Evolutionary conservation across 495 filamentous ascomycete species (phyloP).

Genomic region (Penicillium turbatum): DNA sequence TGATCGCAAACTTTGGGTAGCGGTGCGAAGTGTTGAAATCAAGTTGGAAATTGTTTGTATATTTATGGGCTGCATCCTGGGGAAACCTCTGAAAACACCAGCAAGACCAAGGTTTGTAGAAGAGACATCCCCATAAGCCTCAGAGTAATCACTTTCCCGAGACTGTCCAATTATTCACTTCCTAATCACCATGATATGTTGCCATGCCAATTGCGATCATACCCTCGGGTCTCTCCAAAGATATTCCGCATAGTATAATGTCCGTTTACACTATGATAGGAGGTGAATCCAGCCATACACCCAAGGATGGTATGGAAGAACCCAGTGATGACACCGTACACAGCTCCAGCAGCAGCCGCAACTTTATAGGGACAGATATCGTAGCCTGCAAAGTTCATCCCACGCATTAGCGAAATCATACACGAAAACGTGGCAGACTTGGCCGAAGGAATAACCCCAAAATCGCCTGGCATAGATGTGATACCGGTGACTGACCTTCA

Average conservation of each 20-base stretch:
- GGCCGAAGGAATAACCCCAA: too few relatives aligned
- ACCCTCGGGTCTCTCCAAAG: conserved; percentile 10
- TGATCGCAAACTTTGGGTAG: too few relatives aligned
- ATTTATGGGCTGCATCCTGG: too few relatives aligned
- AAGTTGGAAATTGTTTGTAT: too few relatives aligned
- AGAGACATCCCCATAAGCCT: too few relatives aligned
- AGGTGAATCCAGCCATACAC: conserved; percentile 3
- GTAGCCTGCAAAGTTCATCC: not conserved
- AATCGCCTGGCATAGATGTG: too few relatives aligned
- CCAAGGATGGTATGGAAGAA: conserved; percentile 13
- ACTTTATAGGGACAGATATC: conserved; percentile 18
- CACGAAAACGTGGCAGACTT: not conserved
- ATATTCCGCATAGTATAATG: conserved; percentile 9
- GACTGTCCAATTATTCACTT: not conserved
- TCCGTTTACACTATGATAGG: conserved; percentile 6
- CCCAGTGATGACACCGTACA: conserved; percentile 13
- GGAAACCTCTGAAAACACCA: too few relatives aligned
- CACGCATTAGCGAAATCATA: not conserved
- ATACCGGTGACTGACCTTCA: not conserved
- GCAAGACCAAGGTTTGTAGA: too few relatives aligned
- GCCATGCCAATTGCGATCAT: conserved; percentile 3
- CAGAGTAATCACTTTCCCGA: too few relatives aligned
- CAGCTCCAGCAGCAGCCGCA: conserved; percentile 16
- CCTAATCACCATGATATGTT: not conserved
- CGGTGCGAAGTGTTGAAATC: too few relatives aligned